phyloP scores from a whole-genome alignment of 148 eudicot species.

The Polygonum aviculare region DNA sequence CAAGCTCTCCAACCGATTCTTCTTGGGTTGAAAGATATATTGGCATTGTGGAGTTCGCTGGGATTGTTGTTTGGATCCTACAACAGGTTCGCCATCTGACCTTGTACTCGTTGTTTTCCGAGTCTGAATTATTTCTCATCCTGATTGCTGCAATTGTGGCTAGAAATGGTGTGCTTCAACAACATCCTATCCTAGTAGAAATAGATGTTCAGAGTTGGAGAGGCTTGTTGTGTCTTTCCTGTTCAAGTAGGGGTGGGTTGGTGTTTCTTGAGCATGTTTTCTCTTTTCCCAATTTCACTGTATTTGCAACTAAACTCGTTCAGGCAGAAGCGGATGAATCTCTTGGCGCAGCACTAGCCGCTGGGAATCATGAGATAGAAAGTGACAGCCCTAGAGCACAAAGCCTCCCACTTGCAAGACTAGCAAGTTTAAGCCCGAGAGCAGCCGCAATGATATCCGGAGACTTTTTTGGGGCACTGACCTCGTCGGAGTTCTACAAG shows the following conservation, averaged over 20 bases:
- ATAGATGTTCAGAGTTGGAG: background rate
- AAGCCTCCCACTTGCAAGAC: constrained; percentile 35
- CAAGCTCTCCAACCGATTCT: constrained; percentile 66
- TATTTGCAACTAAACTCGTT: background rate
- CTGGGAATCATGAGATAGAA: constrained; percentile 4
- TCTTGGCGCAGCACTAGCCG: background rate
- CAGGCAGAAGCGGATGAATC: constrained; percentile 70
- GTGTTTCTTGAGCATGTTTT: background rate
- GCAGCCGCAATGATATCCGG: constrained; percentile 76
- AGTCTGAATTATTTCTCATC: background rate
- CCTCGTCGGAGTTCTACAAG: constrained; percentile 79
- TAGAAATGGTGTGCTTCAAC: background rate
- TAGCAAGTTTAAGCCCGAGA: constrained; percentile 51
- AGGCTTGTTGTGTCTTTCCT: background rate
- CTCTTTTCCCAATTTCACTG: background rate
- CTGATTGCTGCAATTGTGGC: background rate
- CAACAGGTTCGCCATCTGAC: constrained; percentile 29
- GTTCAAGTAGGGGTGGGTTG: background rate
- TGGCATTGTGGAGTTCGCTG: constrained; percentile 88
- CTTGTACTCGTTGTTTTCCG: background rate
- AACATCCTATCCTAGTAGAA: background rate
- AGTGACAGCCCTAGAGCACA: constrained; percentile 27
- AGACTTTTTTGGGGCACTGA: constrained; percentile 73
- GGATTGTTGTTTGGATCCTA: constrained; percentile 91
- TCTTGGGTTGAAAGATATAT: constrained; percentile 92